Conservation (phyloP, 805 yeast genomes). For the Yamadazyma sp. region DNA sequence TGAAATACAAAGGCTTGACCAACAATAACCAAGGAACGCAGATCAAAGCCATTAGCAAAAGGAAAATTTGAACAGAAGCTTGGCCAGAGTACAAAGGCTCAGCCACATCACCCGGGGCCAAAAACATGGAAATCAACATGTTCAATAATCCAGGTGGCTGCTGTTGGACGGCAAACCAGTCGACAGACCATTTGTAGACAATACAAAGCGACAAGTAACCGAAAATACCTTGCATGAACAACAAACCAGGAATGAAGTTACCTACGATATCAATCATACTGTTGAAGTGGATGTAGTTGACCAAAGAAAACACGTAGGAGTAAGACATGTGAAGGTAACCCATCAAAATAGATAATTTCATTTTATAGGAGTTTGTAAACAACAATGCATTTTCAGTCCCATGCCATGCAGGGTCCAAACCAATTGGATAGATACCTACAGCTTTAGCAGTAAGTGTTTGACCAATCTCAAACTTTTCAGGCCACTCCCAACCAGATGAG, state of each 20-base stretch:
- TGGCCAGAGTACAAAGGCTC: slow-evolving; percentile 83
- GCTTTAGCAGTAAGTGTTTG: slow-evolving; percentile 29
- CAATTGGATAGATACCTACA: slow-evolving; percentile 62
- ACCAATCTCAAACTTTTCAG: slow-evolving; percentile 66
- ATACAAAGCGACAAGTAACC: slow-evolving; percentile 87
- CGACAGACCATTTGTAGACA: slow-evolving; percentile 90
- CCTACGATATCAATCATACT: slow-evolving; percentile 82
- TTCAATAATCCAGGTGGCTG: slow-evolving; percentile 93
- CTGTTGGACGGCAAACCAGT: slow-evolving; percentile 76
- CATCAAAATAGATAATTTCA: slow-evolving; percentile 93
- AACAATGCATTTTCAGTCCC: slow-evolving; percentile 90
- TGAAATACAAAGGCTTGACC: slow-evolving; percentile 75
- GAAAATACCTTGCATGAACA: slow-evolving; percentile 95
- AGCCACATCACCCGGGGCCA: slow-evolving; percentile 85
- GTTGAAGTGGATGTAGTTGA: slow-evolving; percentile 68
- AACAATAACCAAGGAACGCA: slow-evolving; percentile 93
- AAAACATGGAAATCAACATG: slow-evolving; percentile 93
- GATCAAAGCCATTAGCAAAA: slow-evolving; percentile 72
- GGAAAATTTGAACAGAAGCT: slow-evolving; percentile 65
- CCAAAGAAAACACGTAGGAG: slow-evolving; percentile 80
- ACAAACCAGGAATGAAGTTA: slow-evolving; percentile 88
- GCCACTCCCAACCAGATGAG: slow-evolving; percentile 93
- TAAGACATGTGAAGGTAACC: slow-evolving; percentile 95
- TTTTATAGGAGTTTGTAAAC: slow-evolving; percentile 93
- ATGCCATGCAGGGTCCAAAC: slow-evolving; percentile 95